phyloP scores from a whole-genome alignment of 1,284 basidiomycete genomes.

The Trametes polyzona region DNA sequence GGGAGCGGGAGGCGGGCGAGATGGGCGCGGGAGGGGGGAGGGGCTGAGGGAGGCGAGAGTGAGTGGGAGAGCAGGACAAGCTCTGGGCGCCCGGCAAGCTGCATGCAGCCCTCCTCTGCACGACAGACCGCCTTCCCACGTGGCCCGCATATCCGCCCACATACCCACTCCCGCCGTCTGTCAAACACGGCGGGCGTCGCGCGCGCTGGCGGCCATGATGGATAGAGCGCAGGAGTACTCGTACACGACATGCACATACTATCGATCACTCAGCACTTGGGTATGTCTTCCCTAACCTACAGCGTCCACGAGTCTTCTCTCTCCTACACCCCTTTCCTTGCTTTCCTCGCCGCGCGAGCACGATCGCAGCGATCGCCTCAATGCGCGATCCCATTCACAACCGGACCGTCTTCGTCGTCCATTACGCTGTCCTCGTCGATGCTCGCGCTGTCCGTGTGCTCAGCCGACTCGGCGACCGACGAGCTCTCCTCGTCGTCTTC shows the following conservation, averaged over 20 bases:
- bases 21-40: background rate
- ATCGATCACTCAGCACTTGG: background rate
- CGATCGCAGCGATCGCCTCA: constrained; percentile 1
- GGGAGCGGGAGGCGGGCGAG: background rate
- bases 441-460: constrained; percentile 26
- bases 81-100: too few relatives aligned
- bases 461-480: constrained; percentile 28
- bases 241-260: constrained; percentile 1
- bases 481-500: constrained; percentile 58
- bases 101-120: too few relatives aligned
- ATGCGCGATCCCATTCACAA: constrained; percentile 36
- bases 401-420: constrained; percentile 32
- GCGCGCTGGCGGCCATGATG: too few relatives aligned
- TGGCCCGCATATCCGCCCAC: too few relatives aligned
- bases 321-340: background rate
- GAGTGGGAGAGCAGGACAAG: background rate
- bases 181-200: too few relatives aligned
- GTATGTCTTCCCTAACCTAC: constrained; percentile 9
- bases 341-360: background rate
- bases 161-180: too few relatives aligned
- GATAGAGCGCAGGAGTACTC: background rate
- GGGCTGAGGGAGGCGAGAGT: background rate
- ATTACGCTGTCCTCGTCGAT: constrained; percentile 34
- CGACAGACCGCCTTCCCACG: too few relatives aligned
- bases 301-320: background rate